Evolutionary conservation across 176 grass and related monocot species (phyloP).

Genomic region (Carex parvula): DNA sequence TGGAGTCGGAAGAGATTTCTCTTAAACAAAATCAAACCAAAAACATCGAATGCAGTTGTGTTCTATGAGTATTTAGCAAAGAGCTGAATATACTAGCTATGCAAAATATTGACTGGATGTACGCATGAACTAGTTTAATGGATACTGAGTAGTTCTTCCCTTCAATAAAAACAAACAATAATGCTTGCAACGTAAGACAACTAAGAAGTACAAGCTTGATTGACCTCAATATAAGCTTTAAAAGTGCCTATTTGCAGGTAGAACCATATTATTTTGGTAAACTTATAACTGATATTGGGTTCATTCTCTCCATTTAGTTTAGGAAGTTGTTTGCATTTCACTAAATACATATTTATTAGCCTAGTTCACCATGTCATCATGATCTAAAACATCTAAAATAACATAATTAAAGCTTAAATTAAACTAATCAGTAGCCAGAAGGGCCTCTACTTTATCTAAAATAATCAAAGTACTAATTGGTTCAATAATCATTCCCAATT

Average conservation of each 20-base stretch:
- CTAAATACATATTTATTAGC: not conserved
- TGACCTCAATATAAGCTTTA: not conserved
- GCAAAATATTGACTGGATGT: not conserved
- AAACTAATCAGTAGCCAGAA: not conserved
- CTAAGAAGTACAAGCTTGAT: not conserved
- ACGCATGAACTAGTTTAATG: not conserved
- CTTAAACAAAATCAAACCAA: not conserved
- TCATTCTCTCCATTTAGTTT: not conserved
- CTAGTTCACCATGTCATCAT: not conserved
- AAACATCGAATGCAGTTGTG: not conserved
- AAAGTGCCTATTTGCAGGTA: not conserved
- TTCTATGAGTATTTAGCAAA: not conserved
- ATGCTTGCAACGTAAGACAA: not conserved
- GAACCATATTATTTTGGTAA: not conserved
- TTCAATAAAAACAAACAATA: not conserved
- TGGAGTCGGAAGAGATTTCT: not conserved
- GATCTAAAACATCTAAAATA: not conserved
- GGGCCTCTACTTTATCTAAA: not conserved
- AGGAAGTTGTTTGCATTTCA: not conserved
- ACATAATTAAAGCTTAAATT: not conserved
- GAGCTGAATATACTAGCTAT: not conserved
- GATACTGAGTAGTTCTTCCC: not conserved
- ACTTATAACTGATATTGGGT: not conserved
- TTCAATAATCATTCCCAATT: not conserved
- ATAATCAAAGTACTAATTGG: not conserved